Evolutionary conservation across 139 green algal species (phyloP), one percentile per base, ranked within the genome.

Genomic region (Chara braunii): DNA sequence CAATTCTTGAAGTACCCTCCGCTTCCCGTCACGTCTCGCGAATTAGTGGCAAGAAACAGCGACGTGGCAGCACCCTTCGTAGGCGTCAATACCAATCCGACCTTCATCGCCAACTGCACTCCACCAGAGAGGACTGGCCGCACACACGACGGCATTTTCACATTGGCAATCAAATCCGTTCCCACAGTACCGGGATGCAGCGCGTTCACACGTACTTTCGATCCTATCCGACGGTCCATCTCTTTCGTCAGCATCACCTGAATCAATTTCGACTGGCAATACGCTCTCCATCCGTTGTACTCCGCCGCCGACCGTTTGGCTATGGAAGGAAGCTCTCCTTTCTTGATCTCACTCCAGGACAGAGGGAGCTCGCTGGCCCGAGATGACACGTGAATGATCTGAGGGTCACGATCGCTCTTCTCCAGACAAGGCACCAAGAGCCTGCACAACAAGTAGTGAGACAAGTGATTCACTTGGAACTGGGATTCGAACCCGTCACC

Each of bases 171-270:
- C 3, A 69, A 28, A 22, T 69, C 60, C 3, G 60, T 69, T 44
- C 62, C 62, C 4, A 69, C 60, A 35, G 62, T 69, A 3, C 60
- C 60, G 24, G 60, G 60, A 60, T 69, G 60, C 4, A 69, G 45
- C 14, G 60, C 45, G 35, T 69, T 69, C 44, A 69, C 60, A 44
- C 45, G 60, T 8, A 69, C 18, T 6, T 7, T 69, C 26, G 34
- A 24, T 32, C 60, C 60, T 8, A 66, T 33, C 30, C 60, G 43
- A n/a, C 60, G 60, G 8, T 68, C 62, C 60, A 69, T 69, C 18
- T 69, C 60, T 14, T 65, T 45, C 23, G 60, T 69, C 28, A 69
- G 62, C 3, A 69, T 44, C 45, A 69, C 60, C 60, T 69, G 60
- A 62, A 5, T 45, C 12, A 67, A n/a, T 45, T 67, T 67, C 8